Conservation (phyloP, 352 stramenopile genomes). For the Globisporangium canariense region DNA sequence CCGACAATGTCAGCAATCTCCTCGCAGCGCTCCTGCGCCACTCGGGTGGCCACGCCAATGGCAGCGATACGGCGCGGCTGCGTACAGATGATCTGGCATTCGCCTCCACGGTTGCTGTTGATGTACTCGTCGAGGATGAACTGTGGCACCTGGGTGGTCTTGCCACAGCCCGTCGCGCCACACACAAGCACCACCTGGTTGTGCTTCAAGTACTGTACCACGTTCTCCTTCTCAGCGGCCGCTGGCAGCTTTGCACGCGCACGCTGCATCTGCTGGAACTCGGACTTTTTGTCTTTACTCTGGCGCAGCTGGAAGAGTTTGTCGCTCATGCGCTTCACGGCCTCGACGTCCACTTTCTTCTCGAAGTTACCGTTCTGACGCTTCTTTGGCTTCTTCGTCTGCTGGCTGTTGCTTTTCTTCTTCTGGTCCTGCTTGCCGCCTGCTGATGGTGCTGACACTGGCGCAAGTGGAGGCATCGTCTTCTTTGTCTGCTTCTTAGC, state of each 20-base stretch:
- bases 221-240: slow-evolving; percentile 45
- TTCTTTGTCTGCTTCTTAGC: background rate
- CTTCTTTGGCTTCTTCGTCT: slow-evolving; percentile 22
- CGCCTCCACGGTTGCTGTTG: slow-evolving; percentile 67
- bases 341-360: slow-evolving; percentile 34
- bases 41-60: slow-evolving; percentile 93
- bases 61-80: slow-evolving; percentile 95
- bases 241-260: slow-evolving; percentile 59
- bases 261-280: slow-evolving; percentile 60
- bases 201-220: slow-evolving; percentile 48
- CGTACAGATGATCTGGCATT: slow-evolving; percentile 95
- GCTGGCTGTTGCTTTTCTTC: slow-evolving; percentile 7
- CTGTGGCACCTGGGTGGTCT: slow-evolving; percentile 96
- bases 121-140: slow-evolving; percentile 96
- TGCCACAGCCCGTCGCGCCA: slow-evolving; percentile 94
- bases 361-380: slow-evolving; percentile 5
- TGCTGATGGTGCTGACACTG: background rate
- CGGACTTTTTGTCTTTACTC: slow-evolving; percentile 34
- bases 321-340: slow-evolving; percentile 37
- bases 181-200: slow-evolving; percentile 93
- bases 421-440: slow-evolving; percentile 6
- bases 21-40: slow-evolving; percentile 94
- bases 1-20: slow-evolving; percentile 82
- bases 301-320: slow-evolving; percentile 40
- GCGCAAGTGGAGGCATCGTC: background rate